Evolutionary conservation across 106 monocot genomes (phyloP), one percentile per base, ranked within the genome.

Genomic region (Dioscorea zingiberensis): DNA sequence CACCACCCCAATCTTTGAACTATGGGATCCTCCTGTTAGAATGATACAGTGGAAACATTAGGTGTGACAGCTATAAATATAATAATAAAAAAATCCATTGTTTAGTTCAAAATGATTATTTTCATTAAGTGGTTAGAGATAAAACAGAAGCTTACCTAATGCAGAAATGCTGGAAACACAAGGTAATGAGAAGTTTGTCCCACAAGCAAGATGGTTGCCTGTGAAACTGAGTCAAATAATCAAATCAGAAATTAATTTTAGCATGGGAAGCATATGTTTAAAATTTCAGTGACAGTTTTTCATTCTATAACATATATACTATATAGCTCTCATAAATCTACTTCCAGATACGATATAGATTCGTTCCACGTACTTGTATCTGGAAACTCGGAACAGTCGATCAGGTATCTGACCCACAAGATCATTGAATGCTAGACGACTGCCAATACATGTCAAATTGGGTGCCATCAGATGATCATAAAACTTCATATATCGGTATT

Each of bases 171-270:
- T 79, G 11, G 89, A 84, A 55, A 47, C 78, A 77, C 95, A 95
- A 54, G 65, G 54, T 13, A 74, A 60, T 44, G 69, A 25, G 47
- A 70, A 77, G 27, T 73, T 76, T 64, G 57, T 27, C 9, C 85
- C 85, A 66, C 95, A 95, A 71, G 74, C 87, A 14, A 95, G 73
- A 66, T 75, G 76, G 68, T 87, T 95, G 58, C 85, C 95, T 21
- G 87, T 80, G 76, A 91, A 95, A 83, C 94, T 95, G 82, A 27
- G 60, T 21, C 25, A 45, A 23, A 48, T 56, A 56, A 23, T 12
- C 8, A 51, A 51, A 51, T 51, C 51, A 51, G 19, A 18, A 51
- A 16, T 19, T 51, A 19, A 13, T 19, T 18, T 51, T 8, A 47
- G 46, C 13, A 47, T 47, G 46, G 46, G 13, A 38, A 10, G 38